These are phyloP conservation scores for Sugiyamaella castrensis DNA, from an alignment of 1,139 yeast genomes.

Conservation along the genomic window DNA sequence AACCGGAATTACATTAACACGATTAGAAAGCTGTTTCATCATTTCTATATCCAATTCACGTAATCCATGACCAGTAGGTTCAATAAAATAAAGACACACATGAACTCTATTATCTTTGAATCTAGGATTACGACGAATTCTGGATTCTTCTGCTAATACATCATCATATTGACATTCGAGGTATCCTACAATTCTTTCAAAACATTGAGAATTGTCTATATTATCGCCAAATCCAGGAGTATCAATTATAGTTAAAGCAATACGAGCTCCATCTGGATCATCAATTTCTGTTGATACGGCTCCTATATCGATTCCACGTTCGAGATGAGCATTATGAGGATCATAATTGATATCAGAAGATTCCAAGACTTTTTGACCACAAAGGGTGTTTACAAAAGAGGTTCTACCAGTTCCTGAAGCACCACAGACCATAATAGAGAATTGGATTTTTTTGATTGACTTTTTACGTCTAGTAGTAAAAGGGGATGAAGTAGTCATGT, in stretches of 20 bases:
- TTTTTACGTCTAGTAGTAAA: conserved; percentile 50
- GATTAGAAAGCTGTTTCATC: conserved; percentile 68
- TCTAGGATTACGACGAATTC: conserved; percentile 81
- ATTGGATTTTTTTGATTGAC: conserved; percentile 78
- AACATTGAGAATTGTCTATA: conserved; percentile 63
- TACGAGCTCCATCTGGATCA: conserved; percentile 34
- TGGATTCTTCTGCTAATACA: conserved; percentile 84
- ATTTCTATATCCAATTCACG: conserved; percentile 71
- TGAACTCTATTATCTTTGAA: conserved; percentile 72
- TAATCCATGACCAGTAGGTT: conserved; percentile 70
- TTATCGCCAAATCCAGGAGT: conserved; percentile 83
- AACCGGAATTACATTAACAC: conserved; percentile 84
- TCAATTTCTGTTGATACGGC: conserved; percentile 48
- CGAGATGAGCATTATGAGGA: conserved; percentile 45
- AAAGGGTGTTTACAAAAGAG: conserved; percentile 77
- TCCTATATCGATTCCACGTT: conserved; percentile 48
- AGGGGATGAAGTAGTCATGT: conserved; percentile 2
- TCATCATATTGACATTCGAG: conserved; percentile 88
- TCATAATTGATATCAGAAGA: conserved; percentile 37
- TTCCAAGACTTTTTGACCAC: conserved; percentile 65
- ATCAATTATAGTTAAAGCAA: conserved; percentile 56
- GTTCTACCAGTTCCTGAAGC: conserved; percentile 81
- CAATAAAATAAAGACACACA: conserved; percentile 62
- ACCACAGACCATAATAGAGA: conserved; percentile 79
- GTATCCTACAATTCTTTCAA: conserved; percentile 67